Evolutionary conservation across 192 early-diverging fungal species (phyloP).

Genomic region (Paraglomus occultum): DNA sequence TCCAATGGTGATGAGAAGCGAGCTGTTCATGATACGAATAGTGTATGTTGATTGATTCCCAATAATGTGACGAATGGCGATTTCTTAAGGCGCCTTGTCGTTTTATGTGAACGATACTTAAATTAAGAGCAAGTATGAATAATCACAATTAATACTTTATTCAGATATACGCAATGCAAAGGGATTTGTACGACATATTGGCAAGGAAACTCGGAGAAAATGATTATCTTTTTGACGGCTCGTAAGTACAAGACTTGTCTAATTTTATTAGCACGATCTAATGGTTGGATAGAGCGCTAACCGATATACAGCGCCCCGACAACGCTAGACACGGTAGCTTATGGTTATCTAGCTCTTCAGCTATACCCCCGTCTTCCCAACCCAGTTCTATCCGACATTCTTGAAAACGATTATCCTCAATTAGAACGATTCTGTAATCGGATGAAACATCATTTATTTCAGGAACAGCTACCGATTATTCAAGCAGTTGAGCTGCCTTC

Average conservation of each 20-base stretch:
- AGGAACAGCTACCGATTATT: constrained; percentile 32
- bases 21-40: constrained; percentile 7
- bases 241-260: constrained; percentile 40
- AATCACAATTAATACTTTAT: not conserved
- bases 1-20: constrained; percentile 30
- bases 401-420: constrained; percentile 65
- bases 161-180: constrained; percentile 70
- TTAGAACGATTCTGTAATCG: constrained; percentile 63
- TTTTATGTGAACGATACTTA: no score
- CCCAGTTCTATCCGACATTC: constrained; percentile 62
- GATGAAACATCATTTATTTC: constrained; percentile 46
- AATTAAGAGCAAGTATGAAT: no score
- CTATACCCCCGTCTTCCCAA: constrained; percentile 71
- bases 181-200: constrained; percentile 64
- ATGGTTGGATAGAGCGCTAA: not conserved
- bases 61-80: not conserved
- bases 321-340: constrained; percentile 78
- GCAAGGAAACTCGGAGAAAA: constrained; percentile 71
- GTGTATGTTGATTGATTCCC: not conserved
- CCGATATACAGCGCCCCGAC: constrained; percentile 46
- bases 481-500: constrained; percentile 39
- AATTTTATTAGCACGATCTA: not conserved
- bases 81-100: no score
- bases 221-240: constrained; percentile 79
- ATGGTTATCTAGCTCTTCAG: constrained; percentile 80